A percentile compares a stretch with the other conserved stretches of the same genome.
These are phyloP conservation scores for Lachnellula hyalina DNA, from an alignment of 2,329 filamentous ascomycete genomes.

Conservation along the genomic window DNA sequence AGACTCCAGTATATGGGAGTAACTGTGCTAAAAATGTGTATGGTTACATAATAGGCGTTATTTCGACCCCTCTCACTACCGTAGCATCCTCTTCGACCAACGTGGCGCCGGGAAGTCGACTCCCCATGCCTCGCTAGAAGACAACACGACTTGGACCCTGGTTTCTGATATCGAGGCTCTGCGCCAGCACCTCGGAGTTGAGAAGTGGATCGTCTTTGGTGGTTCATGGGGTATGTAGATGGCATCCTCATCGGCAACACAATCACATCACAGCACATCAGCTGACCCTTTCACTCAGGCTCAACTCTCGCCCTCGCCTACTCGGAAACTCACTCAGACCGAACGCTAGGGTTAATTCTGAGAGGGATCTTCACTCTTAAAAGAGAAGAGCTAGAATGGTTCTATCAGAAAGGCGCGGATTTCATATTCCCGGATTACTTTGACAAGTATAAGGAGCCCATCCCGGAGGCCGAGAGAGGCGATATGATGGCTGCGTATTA, in stretches of 20 bases:
- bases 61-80: constrained; percentile 41
- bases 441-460: constrained; percentile 33
- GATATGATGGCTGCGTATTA: constrained; percentile 37
- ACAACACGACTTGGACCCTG: constrained; percentile 42
- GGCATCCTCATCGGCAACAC: too few relatives aligned
- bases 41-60: constrained; percentile 35
- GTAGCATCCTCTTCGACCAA: constrained; percentile 43
- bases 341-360: constrained; percentile 36
- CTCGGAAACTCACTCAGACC: constrained; percentile 37
- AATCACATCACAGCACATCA: too few relatives aligned
- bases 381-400: constrained; percentile 35
- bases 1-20: background rate
- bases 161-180: constrained; percentile 41
- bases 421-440: constrained; percentile 36
- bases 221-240: constrained; percentile 37
- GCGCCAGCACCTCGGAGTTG: constrained; percentile 36
- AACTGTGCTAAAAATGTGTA: background rate
- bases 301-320: constrained; percentile 41
- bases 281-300: constrained; percentile 12
- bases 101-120: constrained; percentile 40
- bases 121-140: constrained; percentile 35
- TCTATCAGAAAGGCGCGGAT: constrained; percentile 28
- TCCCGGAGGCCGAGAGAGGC: constrained; percentile 34
- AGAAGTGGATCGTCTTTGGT: constrained; percentile 43
- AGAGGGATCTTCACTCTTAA: constrained; percentile 38